phyloP scores from a whole-genome alignment of 2,329 filamentous ascomycete species.

The Talaromyces albobiverticillius region DNA sequence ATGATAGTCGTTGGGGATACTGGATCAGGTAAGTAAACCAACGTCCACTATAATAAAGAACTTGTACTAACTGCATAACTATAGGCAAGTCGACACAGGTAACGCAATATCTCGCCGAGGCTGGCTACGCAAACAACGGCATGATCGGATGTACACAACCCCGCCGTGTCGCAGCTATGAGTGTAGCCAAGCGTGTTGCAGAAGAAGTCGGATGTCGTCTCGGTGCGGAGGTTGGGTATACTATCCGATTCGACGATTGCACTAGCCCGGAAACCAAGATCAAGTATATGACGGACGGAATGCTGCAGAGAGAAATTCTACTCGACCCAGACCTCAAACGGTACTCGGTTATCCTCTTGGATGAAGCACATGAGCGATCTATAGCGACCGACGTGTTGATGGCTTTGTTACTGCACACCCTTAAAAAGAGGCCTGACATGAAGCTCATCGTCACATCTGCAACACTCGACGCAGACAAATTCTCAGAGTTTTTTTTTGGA shows the following conservation, averaged over 20 bases:
- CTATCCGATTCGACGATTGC: slow-evolving; percentile 94
- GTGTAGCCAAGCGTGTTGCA: slow-evolving; percentile 91
- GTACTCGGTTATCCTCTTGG: slow-evolving; percentile 96
- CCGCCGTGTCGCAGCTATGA: slow-evolving; percentile 95
- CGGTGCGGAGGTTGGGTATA: slow-evolving; percentile 93
- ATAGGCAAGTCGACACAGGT: slow-evolving; percentile 63
- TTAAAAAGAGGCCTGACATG: slow-evolving; percentile 80
- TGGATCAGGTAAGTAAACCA: slow-evolving; percentile 81
- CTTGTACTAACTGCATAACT: no score
- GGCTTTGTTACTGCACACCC: slow-evolving; percentile 86
- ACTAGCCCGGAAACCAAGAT: slow-evolving; percentile 85
- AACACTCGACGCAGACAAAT: slow-evolving; percentile 95
- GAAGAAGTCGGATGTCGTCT: slow-evolving; percentile 92
- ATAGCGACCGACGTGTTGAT: slow-evolving; percentile 96
- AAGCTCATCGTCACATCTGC: slow-evolving; percentile 96
- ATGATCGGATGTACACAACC: slow-evolving; percentile 97
- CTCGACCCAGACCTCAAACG: slow-evolving; percentile 83
- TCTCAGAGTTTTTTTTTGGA: slow-evolving; percentile 91
- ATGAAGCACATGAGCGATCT: slow-evolving; percentile 96
- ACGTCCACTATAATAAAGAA: slow-evolving; percentile 49
- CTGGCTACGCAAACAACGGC: slow-evolving; percentile 79
- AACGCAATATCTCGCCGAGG: slow-evolving; percentile 92
- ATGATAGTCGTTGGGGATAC: slow-evolving; percentile 97
- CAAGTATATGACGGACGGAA: slow-evolving; percentile 99
- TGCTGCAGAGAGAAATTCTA: slow-evolving; percentile 92